phyloP scores from a whole-genome alignment of 2,329 filamentous ascomycete genomes.

The Xylariomycetidae sp. region DNA sequence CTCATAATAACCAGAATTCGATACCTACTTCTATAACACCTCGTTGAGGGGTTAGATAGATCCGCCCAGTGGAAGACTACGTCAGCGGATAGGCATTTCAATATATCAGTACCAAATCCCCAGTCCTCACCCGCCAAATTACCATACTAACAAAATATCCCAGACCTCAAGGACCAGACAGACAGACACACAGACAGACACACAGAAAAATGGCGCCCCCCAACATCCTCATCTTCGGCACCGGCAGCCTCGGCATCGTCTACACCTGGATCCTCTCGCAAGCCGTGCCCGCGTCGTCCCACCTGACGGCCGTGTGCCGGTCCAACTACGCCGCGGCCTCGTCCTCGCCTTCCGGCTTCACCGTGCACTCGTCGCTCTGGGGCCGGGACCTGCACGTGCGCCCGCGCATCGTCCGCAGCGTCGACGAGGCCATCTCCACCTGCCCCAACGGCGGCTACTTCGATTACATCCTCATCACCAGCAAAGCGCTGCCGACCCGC shows the following conservation, averaged over 20 bases:
- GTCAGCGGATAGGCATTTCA: too few species aligned
- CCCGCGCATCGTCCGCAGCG: constrained; percentile 20
- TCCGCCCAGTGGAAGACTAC: too few species aligned
- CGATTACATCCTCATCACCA: constrained; percentile 23
- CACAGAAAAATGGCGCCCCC: constrained; percentile 8
- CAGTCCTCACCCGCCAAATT: too few species aligned
- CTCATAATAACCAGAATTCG: too few species aligned
- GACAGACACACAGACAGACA: too few species aligned
- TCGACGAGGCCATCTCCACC: constrained; percentile 24
- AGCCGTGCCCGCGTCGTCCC: constrained; percentile 13
- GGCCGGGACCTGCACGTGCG: constrained; percentile 20
- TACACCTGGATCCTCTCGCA: constrained; percentile 21
- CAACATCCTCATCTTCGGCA: constrained; percentile 26
- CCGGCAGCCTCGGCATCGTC: constrained; percentile 29
- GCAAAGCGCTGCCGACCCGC: constrained; percentile 20
- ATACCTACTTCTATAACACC: too few species aligned
- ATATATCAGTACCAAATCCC: too few species aligned
- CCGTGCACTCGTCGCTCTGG: constrained; percentile 26
- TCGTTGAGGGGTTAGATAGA: too few species aligned
- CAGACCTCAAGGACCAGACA: too few species aligned
- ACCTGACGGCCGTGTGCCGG: constrained; percentile 26
- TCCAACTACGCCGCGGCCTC: constrained; percentile 26
- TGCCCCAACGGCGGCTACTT: constrained; percentile 12
- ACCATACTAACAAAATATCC: too few species aligned
- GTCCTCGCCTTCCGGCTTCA: constrained; percentile 21